Base-by-base conservation (phyloP, 257 asterid species). In the Scutellaria minor region DNA sequence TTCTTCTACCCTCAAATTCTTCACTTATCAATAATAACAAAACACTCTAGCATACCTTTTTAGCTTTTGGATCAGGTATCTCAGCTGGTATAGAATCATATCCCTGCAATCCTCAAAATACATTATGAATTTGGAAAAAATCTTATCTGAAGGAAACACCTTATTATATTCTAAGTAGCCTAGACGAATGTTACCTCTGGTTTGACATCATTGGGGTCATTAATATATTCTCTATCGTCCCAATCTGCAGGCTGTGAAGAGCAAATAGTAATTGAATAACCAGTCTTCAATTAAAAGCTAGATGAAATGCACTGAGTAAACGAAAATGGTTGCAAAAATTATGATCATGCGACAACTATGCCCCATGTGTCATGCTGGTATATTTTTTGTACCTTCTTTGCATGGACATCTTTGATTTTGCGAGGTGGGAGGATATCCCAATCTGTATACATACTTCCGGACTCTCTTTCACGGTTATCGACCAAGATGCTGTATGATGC, bases 371-470 rank as follows among this genome's bases (percentile, higher is more conserved):
- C 4, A 40, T 61, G 50, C 51, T 6, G 41, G 12, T 54, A 18
- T 37, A 20, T 7, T 31, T 47, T 10, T 31, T 3, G 37, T 31
- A 88, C 95, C 95, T 88, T 88, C 75, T 88, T 93, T 5, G 97
- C 97, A 39, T 87, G 74, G 59, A 80, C 83, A 1, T 74, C 95
- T 83, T 90, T 92, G 73, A 92, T 84, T 78, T 90, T 92, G 47
- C 92, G 90, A 2, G 96, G 97, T 47, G 98, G 98, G 31, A 92
- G 85, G 70, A 92, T 87, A 64, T 90, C 96, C 98, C 98, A 92
- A 77, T 92, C 98, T n/a, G 88, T 83, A 73, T 92, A 90, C 86
- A 90, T 79, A 85, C 96, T 90, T 77, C 98, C 98, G 0, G 96
- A 86, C 62, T 90, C 96, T 77, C 92, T 84, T 80, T 92, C 98